Evolutionary conservation across 2,329 filamentous ascomycete species (phyloP).

Genomic region (Arthroderma sp.): DNA sequence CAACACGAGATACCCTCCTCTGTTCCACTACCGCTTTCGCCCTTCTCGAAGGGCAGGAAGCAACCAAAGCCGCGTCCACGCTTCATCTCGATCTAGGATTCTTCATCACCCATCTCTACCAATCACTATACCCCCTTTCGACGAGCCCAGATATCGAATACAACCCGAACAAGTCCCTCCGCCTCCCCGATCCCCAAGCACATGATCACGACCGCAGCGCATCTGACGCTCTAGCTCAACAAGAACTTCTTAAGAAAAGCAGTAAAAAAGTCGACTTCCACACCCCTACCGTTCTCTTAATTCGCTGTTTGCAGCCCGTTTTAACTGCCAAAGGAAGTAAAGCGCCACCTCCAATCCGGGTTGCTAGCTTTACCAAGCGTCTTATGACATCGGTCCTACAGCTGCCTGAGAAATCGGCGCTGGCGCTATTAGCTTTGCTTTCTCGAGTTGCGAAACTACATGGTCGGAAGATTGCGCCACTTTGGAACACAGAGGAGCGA

Average conservation of each 20-base stretch:
- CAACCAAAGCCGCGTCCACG: constrained; percentile 64
- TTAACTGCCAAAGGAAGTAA: constrained; percentile 64
- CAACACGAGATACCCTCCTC: constrained; percentile 74
- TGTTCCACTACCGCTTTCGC: constrained; percentile 95
- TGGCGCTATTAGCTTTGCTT: constrained; percentile 66
- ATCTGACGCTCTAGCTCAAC: constrained; percentile 21
- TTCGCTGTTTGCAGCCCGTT: constrained; percentile 71
- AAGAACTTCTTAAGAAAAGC: not conserved
- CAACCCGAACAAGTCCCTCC: constrained; percentile 55
- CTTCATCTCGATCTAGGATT: constrained; percentile 86
- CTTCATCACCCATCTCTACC: constrained; percentile 91
- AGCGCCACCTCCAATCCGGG: constrained; percentile 63
- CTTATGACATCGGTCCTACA: constrained; percentile 72
- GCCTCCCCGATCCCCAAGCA: constrained; percentile 54
- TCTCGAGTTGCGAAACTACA: constrained; percentile 69
- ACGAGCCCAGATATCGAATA: constrained; percentile 79
- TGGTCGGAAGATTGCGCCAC: constrained; percentile 62
- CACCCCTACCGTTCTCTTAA: constrained; percentile 82
- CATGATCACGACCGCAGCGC: constrained; percentile 16
- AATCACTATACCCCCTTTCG: constrained; percentile 63
- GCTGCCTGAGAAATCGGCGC: constrained; percentile 74
- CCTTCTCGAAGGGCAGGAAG: constrained; percentile 89
- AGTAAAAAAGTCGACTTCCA: constrained; percentile 75
- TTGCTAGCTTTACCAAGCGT: constrained; percentile 91
- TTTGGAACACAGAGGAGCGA: constrained; percentile 92